A percentile compares a stretch with the other conserved stretches of the same genome.
Evolutionary conservation across 257 asterid genomes (phyloP).

Genomic region (Ilex aquifolium): DNA sequence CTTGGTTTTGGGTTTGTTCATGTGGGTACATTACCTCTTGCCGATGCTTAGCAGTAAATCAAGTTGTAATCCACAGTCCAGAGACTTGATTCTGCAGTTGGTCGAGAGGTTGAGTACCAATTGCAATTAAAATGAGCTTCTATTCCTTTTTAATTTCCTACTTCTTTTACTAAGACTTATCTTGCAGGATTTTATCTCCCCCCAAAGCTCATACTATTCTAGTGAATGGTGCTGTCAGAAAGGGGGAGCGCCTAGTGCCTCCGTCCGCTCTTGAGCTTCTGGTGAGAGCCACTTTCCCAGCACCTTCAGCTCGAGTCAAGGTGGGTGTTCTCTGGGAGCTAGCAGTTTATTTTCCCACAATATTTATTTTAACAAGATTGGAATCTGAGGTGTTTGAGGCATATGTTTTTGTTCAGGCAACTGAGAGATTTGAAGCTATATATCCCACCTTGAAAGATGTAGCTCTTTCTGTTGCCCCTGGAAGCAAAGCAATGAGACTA

Average conservation of each 20-base stretch:
- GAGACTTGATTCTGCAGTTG: conserved; percentile 78
- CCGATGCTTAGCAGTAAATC: conserved; percentile 69
- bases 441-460: conserved; percentile 73
- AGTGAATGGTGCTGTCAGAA: conserved; percentile 61
- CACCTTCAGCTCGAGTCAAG: conserved; percentile 66
- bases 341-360: too few species aligned
- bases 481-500: conserved; percentile 87
- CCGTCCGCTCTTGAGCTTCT: conserved; percentile 68
- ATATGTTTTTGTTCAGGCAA: conserved; percentile 31
- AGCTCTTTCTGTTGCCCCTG: conserved; percentile 81
- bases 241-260: conserved; percentile 72
- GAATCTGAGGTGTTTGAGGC: not conserved
- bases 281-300: conserved; percentile 58
- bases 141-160: not conserved
- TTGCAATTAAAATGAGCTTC: not conserved
- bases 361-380: too few species aligned
- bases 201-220: conserved; percentile 73
- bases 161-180: too few species aligned
- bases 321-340: conserved; percentile 20
- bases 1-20: conserved; percentile 61
- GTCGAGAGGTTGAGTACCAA: conserved; percentile 52
- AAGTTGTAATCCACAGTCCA: conserved; percentile 59
- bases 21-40: conserved; percentile 68
- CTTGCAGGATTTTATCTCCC: conserved; percentile 50
- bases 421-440: conserved; percentile 74